Base-by-base conservation (phyloP, 1,139 yeast species). In the Taphrina deformans region DNA sequence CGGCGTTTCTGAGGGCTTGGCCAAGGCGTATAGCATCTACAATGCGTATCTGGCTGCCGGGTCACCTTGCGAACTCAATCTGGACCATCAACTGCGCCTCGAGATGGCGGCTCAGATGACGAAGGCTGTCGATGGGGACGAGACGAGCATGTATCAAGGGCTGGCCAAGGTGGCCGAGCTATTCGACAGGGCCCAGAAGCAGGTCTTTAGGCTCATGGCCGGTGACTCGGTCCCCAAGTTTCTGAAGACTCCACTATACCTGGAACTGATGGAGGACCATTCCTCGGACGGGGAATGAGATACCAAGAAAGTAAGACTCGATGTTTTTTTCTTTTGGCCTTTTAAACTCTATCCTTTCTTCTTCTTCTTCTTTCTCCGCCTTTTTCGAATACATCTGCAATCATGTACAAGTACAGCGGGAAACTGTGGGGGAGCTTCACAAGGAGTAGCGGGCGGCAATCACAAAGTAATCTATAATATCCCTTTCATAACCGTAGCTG, bases 1-100 rank as follows among this genome's bases (percentile, higher is more conserved):
- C 33, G 31, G 60, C 14, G 69, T 67, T 31, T 56, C 65, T 6
- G 35, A 65, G 44, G 67, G 65, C 27, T 56, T 65, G 24, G 62
- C 67, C 23, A 59, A 65, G 52, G 68, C 69, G 21, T 69, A 68
- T 64, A 62, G 67, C 23, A 84, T 89, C 46, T 89, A 83, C 73
- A 82, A 87, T 24, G 81, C 88, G 0, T 89, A 83, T 72, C 78
- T 91, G 58, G 82, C 87, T n/a, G 75, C 80, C 12, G 88, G 87
- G 26, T 84, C 96, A 0, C 88, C 95, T 0, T 84, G 80, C 68
- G 86, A 85, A 67, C 78, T 90, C 59, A 91, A 91, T 71, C 84
- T 91, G 61, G 87, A 86, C 69, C 87, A 84, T 68, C 73, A 73
- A 10, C 74, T 88, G 56, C 79, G 88, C 65, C 79, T 77, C 21